These are phyloP conservation scores for Actinomortierella ambigua DNA, from an alignment of 371 early-diverging fungal species.

Conservation along the genomic window DNA sequence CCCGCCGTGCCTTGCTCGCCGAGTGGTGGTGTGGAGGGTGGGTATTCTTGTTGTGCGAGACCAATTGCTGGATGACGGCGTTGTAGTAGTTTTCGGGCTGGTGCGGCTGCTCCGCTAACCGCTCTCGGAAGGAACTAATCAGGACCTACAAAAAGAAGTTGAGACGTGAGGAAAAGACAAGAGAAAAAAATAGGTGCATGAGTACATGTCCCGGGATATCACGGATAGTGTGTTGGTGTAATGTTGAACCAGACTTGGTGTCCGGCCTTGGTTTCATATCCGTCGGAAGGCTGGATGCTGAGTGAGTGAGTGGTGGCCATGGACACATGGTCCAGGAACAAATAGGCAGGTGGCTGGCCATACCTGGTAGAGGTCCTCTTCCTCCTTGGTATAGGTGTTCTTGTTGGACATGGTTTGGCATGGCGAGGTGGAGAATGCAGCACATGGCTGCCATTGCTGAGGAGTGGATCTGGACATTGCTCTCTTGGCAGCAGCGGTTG, in stretches of 20 bases:
- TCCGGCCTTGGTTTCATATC: neutral
- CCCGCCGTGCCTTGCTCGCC: slow-evolving; percentile 16
- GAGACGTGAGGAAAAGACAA: slow-evolving; percentile 20
- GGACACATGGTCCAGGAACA: too few relatives aligned
- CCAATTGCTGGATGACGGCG: slow-evolving; percentile 43
- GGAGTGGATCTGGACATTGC: neutral
- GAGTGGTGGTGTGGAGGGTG: slow-evolving; percentile 21
- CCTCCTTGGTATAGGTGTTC: slow-evolving; percentile 34
- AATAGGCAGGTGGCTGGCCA: too few relatives aligned
- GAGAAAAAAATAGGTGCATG: slow-evolving; percentile 9
- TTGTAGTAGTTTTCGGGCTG: slow-evolving; percentile 41
- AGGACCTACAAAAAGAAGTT: slow-evolving; percentile 22
- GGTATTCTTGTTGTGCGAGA: slow-evolving; percentile 31
- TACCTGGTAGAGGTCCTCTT: slow-evolving; percentile 45
- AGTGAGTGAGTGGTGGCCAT: neutral
- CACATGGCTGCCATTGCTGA: neutral
- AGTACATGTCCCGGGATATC: neutral
- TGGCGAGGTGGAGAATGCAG: neutral
- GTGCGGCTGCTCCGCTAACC: slow-evolving; percentile 40
- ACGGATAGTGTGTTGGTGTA: neutral
- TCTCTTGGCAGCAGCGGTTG: neutral
- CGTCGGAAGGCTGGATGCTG: neutral
- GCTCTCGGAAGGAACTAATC: slow-evolving; percentile 39
- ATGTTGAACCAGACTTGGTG: neutral
- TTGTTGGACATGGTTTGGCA: slow-evolving; percentile 9